phyloP scores from a whole-genome alignment of 495 filamentous ascomycete species.

The Collariella sp. region DNA sequence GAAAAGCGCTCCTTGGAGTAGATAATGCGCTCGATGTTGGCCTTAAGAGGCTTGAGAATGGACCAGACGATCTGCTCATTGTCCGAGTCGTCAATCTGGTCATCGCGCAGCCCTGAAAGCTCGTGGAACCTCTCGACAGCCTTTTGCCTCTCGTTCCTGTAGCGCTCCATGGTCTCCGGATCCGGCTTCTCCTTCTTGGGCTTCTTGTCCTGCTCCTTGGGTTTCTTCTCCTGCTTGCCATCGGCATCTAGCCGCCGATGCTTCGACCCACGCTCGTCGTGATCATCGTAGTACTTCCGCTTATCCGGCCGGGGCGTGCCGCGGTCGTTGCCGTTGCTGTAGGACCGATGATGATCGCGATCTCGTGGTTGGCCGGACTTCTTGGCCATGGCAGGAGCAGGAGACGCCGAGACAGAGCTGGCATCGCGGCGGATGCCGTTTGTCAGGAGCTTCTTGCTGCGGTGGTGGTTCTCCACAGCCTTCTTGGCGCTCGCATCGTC shows the following conservation, averaged over 20 bases:
- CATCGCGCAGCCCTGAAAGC: slow-evolving; percentile 24
- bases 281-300: slow-evolving; percentile 35
- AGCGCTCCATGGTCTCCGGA: slow-evolving; percentile 27
- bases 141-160: slow-evolving; percentile 26
- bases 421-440: slow-evolving; percentile 46
- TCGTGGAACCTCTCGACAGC: slow-evolving; percentile 30
- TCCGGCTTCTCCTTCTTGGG: slow-evolving; percentile 29
- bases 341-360: slow-evolving; percentile 41
- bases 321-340: slow-evolving; percentile 38
- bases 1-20: slow-evolving; percentile 36
- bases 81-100: slow-evolving; percentile 26
- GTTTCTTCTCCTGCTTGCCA: slow-evolving; percentile 23
- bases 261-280: slow-evolving; percentile 30
- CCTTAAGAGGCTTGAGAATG: slow-evolving; percentile 37
- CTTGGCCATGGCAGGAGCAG: slow-evolving; percentile 42
- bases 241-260: slow-evolving; percentile 28
- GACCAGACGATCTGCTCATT: slow-evolving; percentile 35
- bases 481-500: slow-evolving; percentile 64
- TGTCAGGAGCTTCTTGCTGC: slow-evolving; percentile 64
- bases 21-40: slow-evolving; percentile 36
- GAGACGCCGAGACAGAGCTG: slow-evolving; percentile 49
- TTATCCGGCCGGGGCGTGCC: slow-evolving; percentile 40
- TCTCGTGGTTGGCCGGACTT: slow-evolving; percentile 35
- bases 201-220: slow-evolving; percentile 27
- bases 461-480: slow-evolving; percentile 80